phyloP scores from a whole-genome alignment of 106 monocot genomes.

The Hemerocallis citrina region DNA sequence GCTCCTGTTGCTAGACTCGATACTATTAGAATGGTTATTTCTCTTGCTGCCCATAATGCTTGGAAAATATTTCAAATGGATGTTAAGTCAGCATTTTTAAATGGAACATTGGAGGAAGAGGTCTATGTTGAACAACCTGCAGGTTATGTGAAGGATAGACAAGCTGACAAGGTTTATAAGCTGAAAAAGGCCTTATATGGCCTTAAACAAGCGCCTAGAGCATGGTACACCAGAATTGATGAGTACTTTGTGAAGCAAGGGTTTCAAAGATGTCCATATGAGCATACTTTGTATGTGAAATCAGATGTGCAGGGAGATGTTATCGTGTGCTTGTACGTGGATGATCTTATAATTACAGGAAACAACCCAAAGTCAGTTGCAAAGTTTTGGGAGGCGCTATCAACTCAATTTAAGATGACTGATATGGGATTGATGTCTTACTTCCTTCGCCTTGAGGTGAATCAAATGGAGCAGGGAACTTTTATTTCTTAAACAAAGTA shows the following conservation, averaged over 20 bases:
- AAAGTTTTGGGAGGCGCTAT: too few species aligned
- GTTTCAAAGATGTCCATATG: slow-evolving; percentile 3
- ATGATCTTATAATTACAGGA: slow-evolving; percentile 1
- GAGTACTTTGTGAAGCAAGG: neutral
- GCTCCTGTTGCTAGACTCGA: neutral
- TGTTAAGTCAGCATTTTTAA: slow-evolving; percentile 4
- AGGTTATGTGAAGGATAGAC: neutral
- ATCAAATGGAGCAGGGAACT: too few species aligned
- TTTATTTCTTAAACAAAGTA: too few species aligned
- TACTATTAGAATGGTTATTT: neutral
- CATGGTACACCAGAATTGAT: neutral
- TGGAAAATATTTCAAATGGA: slow-evolving; percentile 7
- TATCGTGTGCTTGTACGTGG: neutral
- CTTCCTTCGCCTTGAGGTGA: too few species aligned
- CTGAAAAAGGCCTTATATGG: neutral
- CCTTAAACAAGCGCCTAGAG: slow-evolving; percentile 1
- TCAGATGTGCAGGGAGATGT: neutral
- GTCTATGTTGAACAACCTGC: neutral
- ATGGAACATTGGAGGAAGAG: neutral
- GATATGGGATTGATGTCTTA: too few species aligned
- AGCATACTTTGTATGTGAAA: slow-evolving; percentile 1
- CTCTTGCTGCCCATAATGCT: neutral
- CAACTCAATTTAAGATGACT: too few species aligned
- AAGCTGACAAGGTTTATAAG: neutral
- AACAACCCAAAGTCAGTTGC: too few species aligned